Conservation (phyloP, 108 stramenopile species). For the Tribonema minus region DNA sequence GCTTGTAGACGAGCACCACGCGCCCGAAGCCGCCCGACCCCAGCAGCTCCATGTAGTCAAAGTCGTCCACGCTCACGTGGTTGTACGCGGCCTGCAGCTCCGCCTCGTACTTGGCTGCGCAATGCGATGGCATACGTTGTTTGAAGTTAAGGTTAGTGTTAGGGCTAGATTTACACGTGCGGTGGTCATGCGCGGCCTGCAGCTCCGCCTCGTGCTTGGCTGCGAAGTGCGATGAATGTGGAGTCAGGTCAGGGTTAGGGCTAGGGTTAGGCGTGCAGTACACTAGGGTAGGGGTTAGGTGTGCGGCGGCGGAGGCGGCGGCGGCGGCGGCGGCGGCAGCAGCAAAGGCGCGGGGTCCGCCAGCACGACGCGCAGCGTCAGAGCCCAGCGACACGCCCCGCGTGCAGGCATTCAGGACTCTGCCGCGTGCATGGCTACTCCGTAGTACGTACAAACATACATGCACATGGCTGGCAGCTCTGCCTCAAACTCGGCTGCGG, state of each 20-base stretch:
- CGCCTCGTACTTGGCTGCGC: background rate
- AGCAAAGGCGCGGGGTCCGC: too few species aligned
- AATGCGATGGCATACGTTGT: background rate
- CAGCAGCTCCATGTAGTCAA: conserved; percentile 35
- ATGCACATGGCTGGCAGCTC: too few species aligned
- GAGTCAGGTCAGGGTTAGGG: background rate
- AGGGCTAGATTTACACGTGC: background rate
- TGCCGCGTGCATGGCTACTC: too few species aligned
- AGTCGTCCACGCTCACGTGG: conserved; percentile 40
- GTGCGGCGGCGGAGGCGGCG: too few species aligned
- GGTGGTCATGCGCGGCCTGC: conserved; percentile 8
- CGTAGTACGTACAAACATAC: too few species aligned
- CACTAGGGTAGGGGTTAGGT: too few species aligned
- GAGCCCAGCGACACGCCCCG: too few species aligned
- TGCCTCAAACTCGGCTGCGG: too few species aligned
- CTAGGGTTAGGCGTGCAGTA: background rate
- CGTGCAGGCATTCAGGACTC: too few species aligned
- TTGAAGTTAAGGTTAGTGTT: background rate
- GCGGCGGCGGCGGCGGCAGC: too few species aligned
- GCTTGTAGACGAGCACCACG: conserved; percentile 57
- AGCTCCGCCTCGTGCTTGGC: background rate
- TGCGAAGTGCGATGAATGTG: background rate
- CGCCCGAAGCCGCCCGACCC: conserved; percentile 49
- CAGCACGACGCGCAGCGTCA: too few species aligned
- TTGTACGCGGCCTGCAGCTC: conserved; percentile 11